Percentiles rank a stretch among this genome's conserved stretches.
Evolutionary conservation across 805 yeast species (phyloP).

Genomic region (Candida sanyiensis): DNA sequence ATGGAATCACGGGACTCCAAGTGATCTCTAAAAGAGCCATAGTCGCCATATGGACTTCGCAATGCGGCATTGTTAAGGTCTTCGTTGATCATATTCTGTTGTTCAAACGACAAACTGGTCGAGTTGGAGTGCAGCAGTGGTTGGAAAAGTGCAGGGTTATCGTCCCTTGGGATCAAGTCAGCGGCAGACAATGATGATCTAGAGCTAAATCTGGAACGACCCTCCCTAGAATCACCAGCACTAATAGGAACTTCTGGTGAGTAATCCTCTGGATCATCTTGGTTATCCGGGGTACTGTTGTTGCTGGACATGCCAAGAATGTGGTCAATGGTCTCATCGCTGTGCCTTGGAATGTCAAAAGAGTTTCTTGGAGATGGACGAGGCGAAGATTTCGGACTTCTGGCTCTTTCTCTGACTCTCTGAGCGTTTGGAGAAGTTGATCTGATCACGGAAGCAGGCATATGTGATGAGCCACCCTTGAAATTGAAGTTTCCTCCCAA

Average conservation of each 20-base stretch:
- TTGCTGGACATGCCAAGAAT: neutral
- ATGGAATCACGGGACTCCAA: slow-evolving; percentile 29
- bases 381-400: slow-evolving; percentile 17
- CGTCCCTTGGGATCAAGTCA: slow-evolving; percentile 3
- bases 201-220: slow-evolving; percentile 16
- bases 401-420: slow-evolving; percentile 15
- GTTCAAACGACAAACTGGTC: slow-evolving; percentile 6
- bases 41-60: neutral
- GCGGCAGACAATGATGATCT: slow-evolving; percentile 13
- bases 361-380: slow-evolving; percentile 18
- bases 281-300: neutral
- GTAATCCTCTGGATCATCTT: neutral
- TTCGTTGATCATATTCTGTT: slow-evolving; percentile 10
- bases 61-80: neutral
- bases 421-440: slow-evolving; percentile 28
- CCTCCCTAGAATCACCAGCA: slow-evolving; percentile 2
- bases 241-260: slow-evolving; percentile 6
- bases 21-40: slow-evolving; percentile 6
- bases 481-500: slow-evolving; percentile 29
- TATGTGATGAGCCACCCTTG: slow-evolving; percentile 28
- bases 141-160: slow-evolving; percentile 4
- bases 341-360: slow-evolving; percentile 5
- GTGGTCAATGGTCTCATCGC: slow-evolving; percentile 13
- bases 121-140: slow-evolving; percentile 16
- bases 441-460: slow-evolving; percentile 31